Conservation (phyloP, 129 eudicot species). For the Escallonia rubra region DNA sequence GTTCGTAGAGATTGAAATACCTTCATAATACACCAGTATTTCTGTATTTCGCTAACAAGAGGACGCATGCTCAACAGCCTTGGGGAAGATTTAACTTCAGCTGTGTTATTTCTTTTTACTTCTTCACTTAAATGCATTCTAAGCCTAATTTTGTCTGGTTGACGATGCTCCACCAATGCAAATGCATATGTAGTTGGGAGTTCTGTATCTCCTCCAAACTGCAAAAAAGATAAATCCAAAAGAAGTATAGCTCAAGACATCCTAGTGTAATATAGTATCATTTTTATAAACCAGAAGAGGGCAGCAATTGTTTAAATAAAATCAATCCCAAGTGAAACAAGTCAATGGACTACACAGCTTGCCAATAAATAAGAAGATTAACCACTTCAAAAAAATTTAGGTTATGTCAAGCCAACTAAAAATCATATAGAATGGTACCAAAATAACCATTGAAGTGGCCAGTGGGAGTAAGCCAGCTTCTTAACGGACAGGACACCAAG, state of each 20-base stretch:
- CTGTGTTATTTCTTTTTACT: constrained; percentile 37
- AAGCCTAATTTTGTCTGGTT: constrained; percentile 52
- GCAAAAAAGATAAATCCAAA: constrained; percentile 19
- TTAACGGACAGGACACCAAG: not conserved
- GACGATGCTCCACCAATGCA: constrained; percentile 91
- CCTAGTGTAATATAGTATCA: too few relatives aligned
- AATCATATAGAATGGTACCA: not conserved
- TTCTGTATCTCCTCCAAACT: constrained; percentile 48
- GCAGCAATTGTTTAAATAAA: too few relatives aligned
- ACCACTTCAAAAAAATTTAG: not conserved
- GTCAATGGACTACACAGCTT: too few relatives aligned
- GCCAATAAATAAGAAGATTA: too few relatives aligned
- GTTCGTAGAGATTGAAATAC: constrained; percentile 16
- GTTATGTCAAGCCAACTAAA: too few relatives aligned
- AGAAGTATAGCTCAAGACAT: not conserved
- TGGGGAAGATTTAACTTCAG: constrained; percentile 33
- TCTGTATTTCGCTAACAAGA: constrained; percentile 39
- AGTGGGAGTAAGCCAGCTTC: not conserved
- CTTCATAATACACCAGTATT: constrained; percentile 43
- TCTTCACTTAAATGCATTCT: constrained; percentile 70
- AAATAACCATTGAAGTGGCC: not conserved
- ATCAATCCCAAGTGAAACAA: too few relatives aligned
- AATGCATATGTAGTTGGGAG: constrained; percentile 68
- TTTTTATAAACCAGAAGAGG: too few relatives aligned
- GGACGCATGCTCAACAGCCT: constrained; percentile 56